Evolutionary conservation across 441 rosid genomes (phyloP).

Genomic region (Jatropha multifida): DNA sequence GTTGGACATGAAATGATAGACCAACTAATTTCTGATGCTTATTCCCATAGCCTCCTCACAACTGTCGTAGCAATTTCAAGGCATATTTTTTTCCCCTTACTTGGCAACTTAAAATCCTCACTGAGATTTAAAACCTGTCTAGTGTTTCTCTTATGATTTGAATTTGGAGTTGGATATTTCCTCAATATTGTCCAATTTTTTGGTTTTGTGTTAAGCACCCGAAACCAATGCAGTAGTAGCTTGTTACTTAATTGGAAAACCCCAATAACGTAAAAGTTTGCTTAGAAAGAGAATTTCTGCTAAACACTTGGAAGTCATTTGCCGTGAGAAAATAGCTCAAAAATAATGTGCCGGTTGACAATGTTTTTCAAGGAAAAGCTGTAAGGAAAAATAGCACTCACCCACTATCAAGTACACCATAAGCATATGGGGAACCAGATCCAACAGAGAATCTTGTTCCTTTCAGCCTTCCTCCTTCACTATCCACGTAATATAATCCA

Average conservation of each 20-base stretch:
- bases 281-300: not conserved
- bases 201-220: too few relatives aligned
- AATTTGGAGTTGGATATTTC: not conserved
- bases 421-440: constrained; percentile 99
- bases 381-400: constrained; percentile 31
- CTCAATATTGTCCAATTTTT: too few relatives aligned
- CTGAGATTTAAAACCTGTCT: not conserved
- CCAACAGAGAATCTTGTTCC: constrained; percentile 95
- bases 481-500: constrained; percentile 95
- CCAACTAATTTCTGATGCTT: not conserved
- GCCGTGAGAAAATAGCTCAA: not conserved
- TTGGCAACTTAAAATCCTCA: not conserved
- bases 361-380: not conserved
- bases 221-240: not conserved
- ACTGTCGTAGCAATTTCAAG: not conserved
- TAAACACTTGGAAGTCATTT: not conserved
- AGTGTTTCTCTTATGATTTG: not conserved
- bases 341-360: not conserved
- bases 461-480: constrained; percentile 97
- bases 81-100: not conserved
- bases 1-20: not conserved
- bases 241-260: not conserved
- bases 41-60: not conserved
- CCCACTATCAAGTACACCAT: constrained; percentile 96
- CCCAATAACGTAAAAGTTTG: not conserved